A percentile compares a stretch with the other conserved stretches of the same genome.
phyloP scores from a whole-genome alignment of 768 basidiomycete species.

The Rubroboletus satanas region DNA sequence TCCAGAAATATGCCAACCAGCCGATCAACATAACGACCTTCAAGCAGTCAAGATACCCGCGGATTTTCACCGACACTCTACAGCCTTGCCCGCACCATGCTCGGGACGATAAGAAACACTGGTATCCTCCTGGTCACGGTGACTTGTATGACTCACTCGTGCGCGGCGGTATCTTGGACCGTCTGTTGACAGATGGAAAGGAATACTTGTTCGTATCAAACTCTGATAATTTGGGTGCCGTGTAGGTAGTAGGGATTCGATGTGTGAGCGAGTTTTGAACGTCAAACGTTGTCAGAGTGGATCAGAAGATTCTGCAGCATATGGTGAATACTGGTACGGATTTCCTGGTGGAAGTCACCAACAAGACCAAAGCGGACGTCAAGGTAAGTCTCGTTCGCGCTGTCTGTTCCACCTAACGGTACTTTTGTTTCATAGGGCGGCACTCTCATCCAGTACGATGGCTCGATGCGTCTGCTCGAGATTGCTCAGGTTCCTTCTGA shows the following conservation, averaged over 20 bases:
- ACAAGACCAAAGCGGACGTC: conserved; percentile 90
- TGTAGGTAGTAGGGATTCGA: conserved; percentile 43
- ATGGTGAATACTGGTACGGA: conserved; percentile 81
- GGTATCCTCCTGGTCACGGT: conserved; percentile 98
- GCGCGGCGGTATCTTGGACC: conserved; percentile 88
- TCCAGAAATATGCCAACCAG: conserved; percentile 95
- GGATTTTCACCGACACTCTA: conserved; percentile 85
- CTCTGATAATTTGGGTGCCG: conserved; percentile 93
- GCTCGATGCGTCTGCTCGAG: conserved; percentile 8
- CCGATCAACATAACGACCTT: conserved; percentile 90
- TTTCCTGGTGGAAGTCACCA: conserved; percentile 93
- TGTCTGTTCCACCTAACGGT: background rate
- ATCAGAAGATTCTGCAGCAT: conserved; percentile 78
- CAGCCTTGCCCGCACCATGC: conserved; percentile 78
- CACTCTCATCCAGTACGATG: conserved; percentile 85
- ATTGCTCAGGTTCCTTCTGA: conserved; percentile 7
- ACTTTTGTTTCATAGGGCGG: conserved; percentile 49
- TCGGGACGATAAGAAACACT: conserved; percentile 81
- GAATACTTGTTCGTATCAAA: conserved; percentile 98
- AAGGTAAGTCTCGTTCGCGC: conserved; percentile 31
- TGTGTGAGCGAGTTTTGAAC: conserved; percentile 5
- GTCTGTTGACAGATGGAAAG: conserved; percentile 86
- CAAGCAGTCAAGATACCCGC: conserved; percentile 93
- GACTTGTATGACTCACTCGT: conserved; percentile 91
- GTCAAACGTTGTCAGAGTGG: conserved; percentile 47